Conservation (phyloP, 345 rosid species). For the Alliaria petiolata region DNA sequence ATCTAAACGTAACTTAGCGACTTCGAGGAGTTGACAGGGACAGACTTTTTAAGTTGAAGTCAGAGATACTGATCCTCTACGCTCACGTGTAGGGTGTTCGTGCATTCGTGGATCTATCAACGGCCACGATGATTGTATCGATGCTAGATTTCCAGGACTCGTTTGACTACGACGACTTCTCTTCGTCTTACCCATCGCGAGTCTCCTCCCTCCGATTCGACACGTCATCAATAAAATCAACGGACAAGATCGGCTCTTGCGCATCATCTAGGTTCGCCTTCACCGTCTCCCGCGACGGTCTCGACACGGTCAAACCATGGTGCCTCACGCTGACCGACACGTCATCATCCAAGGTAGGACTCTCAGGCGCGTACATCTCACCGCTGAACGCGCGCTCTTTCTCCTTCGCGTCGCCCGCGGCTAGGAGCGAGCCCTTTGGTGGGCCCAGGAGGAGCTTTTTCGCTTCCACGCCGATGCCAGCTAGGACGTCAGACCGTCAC, state of each 20-base stretch:
- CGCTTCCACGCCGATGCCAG: slow-evolving; percentile 93
- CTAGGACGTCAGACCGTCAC: slow-evolving; percentile 42
- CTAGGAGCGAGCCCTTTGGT: slow-evolving; percentile 29
- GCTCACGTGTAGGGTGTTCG: slow-evolving; percentile 72
- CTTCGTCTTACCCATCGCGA: slow-evolving; percentile 63
- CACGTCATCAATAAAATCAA: slow-evolving; percentile 50
- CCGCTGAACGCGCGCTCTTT: slow-evolving; percentile 84
- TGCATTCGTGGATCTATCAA: slow-evolving; percentile 76
- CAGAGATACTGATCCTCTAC: slow-evolving; percentile 8
- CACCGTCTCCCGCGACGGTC: slow-evolving; percentile 82
- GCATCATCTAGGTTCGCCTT: slow-evolving; percentile 97
- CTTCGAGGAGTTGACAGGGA: not conserved
- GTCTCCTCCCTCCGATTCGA: slow-evolving; percentile 89
- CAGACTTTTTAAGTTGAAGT: not conserved
- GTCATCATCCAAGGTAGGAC: slow-evolving; percentile 53
- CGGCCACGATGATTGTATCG: slow-evolving; percentile 64
- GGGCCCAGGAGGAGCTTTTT: slow-evolving; percentile 50
- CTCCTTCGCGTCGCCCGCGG: slow-evolving; percentile 88
- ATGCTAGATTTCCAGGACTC: slow-evolving; percentile 72
- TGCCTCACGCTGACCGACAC: slow-evolving; percentile 70
- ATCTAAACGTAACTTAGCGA: not conserved
- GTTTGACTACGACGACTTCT: slow-evolving; percentile 62
- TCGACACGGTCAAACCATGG: slow-evolving; percentile 97
- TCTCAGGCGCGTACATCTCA: slow-evolving; percentile 60
- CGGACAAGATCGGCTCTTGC: slow-evolving; percentile 56